A percentile compares a stretch with the other conserved stretches of the same genome.
Conservation (phyloP, 202 grass and related monocot species). For the Cymbopogon flexuosus region DNA sequence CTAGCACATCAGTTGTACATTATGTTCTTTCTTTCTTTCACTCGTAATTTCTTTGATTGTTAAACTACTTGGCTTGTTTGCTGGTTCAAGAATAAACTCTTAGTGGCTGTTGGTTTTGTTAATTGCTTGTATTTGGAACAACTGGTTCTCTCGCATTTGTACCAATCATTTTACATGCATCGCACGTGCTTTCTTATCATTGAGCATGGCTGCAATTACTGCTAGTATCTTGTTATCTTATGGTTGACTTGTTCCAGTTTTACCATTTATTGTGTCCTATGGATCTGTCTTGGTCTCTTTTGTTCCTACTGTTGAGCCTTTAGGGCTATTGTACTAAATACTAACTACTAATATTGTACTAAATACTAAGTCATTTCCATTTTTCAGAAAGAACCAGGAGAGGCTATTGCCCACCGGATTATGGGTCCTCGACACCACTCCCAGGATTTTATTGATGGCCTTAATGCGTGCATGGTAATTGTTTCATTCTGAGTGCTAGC, state of each 20-base stretch:
- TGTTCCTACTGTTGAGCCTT: constrained; percentile 6
- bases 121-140: neutral
- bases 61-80: neutral
- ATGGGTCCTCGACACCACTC: constrained; percentile 79
- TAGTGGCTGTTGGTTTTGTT: neutral
- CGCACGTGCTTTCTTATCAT: neutral
- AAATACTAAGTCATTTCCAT: constrained; percentile 7
- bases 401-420: constrained; percentile 60
- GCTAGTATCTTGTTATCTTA: neutral
- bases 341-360: neutral
- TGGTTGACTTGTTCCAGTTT: neutral
- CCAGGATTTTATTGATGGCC: constrained; percentile 58
- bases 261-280: neutral
- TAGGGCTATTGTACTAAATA: neutral
- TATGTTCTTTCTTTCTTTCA: neutral
- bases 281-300: neutral
- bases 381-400: constrained; percentile 57
- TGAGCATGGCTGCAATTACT: neutral
- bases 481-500: neutral
- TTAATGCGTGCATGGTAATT: constrained; percentile 67
- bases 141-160: neutral
- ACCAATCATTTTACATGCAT: neutral
- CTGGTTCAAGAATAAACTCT: neutral
- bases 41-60: neutral
- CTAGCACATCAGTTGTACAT: neutral